Percentiles rank a stretch among this genome's conserved stretches.
These are phyloP conservation scores for Penicillium thymicola DNA, from an alignment of 2,329 filamentous ascomycete species.

Conservation along the genomic window DNA sequence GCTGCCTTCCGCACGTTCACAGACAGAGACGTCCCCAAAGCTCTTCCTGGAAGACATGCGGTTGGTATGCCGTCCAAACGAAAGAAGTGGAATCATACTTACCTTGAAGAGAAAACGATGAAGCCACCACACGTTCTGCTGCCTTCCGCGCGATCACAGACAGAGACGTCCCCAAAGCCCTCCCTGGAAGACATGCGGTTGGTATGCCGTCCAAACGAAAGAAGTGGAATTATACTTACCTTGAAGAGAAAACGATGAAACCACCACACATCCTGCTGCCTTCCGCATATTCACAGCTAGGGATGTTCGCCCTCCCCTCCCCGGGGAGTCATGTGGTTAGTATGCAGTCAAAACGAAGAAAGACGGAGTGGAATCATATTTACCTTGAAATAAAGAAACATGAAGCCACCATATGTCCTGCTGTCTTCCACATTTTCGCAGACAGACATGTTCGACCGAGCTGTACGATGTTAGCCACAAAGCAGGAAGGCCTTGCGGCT, in stretches of 20 bases:
- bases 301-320: not conserved
- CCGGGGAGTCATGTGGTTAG: too few species aligned
- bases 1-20: not conserved
- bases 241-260: not conserved
- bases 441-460: not conserved
- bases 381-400: not conserved
- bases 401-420: not conserved
- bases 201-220: too few species aligned
- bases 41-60: not conserved
- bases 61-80: not conserved
- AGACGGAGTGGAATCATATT: not conserved
- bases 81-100: not conserved
- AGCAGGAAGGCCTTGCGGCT: not conserved
- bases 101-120: not conserved
- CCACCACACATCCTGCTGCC: not conserved
- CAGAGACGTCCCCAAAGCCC: not conserved
- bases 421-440: not conserved
- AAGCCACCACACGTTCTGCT: not conserved
- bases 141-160: not conserved
- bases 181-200: too few species aligned
- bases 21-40: not conserved
- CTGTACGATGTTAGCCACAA: not conserved
- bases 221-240: not conserved
- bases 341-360: too few species aligned
- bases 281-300: not conserved